Evolutionary conservation across 352 stramenopile genomes (phyloP), one percentile per base, ranked within the genome.

Genomic region (Phytophthora chlamydospora): DNA sequence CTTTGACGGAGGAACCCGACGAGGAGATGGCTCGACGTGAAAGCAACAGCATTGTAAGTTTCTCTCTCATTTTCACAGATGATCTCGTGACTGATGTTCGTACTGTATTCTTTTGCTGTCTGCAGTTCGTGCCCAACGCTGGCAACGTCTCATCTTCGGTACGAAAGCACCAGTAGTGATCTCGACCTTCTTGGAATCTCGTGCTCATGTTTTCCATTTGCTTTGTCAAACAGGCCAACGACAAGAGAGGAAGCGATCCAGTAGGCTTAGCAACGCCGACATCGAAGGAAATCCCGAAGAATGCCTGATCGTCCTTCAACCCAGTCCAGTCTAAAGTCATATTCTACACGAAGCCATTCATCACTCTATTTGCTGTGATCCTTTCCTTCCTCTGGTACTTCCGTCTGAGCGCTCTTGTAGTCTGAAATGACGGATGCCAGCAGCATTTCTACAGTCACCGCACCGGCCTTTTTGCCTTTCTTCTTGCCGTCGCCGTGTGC

Each of bases 401-500:
- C 48, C 56, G 35, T 44, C 36, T 66, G 59, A 42, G 47, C 36
- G 32, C 80, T 86, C 58, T 89, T 89, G 73, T 92, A 95, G 39
- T 83, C 76, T 1, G 78, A 90, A 41, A 95, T 80, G 33, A 92
- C 86, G 0, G 83, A 90, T 32, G 80, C 77, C 12, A 95, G 61
- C 66, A 95, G 67, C 78, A 91, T 91, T 77, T 95, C 84, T 31
- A 93, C 78, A 10, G 81, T 93, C 38, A 83, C 75, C 29, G 68
- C 64, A 8, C 76, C 60, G 3, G 48, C 36, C 65, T 81, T 62
- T 21, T 66, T 62, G 17, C 53, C 27, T 27, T 73, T 76, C 41
- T 65, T 71, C 24, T 58, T 63, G n/a, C 51, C 65, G 38, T 68
- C 69, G 2, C 62, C 56, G 38, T 88, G 77, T 0, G 80, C 84